phyloP scores from a whole-genome alignment of 2,329 filamentous ascomycete genomes.

The Fusarium siculi region DNA sequence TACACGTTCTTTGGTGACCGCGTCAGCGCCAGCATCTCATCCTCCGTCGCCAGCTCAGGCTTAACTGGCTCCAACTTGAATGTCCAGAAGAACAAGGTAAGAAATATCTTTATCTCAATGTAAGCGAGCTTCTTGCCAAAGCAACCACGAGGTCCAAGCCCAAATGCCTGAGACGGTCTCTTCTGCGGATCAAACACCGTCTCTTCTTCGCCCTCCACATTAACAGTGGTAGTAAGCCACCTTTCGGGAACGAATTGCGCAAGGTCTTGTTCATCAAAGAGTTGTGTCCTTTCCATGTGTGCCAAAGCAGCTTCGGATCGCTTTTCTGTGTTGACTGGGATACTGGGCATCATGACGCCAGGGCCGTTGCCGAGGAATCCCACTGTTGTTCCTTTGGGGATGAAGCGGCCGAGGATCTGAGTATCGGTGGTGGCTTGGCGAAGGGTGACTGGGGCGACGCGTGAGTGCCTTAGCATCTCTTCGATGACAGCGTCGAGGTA shows the following conservation, averaged over 20 bases:
- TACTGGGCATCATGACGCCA: constrained; percentile 32
- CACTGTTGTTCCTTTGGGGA: constrained; percentile 50
- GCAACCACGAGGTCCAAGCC: constrained; percentile 29
- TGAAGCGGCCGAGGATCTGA: constrained; percentile 45
- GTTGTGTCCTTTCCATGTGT: background rate
- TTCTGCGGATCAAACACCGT: constrained; percentile 22
- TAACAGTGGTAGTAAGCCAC: constrained; percentile 45
- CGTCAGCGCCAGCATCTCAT: constrained; percentile 18
- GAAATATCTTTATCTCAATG: constrained; percentile 23
- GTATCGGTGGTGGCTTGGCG: constrained; percentile 48
- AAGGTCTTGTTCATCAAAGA: constrained; percentile 41
- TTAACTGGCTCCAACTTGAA: constrained; percentile 1
- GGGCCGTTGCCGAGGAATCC: constrained; percentile 44
- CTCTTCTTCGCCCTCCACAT: background rate
- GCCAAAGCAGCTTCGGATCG: constrained; percentile 8
- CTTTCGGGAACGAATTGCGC: constrained; percentile 50
- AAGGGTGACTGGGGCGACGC: constrained; percentile 41
- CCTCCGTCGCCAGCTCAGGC: constrained; percentile 5
- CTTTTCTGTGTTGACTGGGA: constrained; percentile 27
- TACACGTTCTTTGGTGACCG: constrained; percentile 24
- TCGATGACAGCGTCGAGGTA: constrained; percentile 53
- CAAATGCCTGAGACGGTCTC: constrained; percentile 32
- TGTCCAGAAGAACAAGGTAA: constrained; percentile 19
- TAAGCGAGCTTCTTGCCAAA: constrained; percentile 37
- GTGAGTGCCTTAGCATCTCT: constrained; percentile 48